phyloP scores from a whole-genome alignment of 148 eudicot species.

The Camellia sinensis region DNA sequence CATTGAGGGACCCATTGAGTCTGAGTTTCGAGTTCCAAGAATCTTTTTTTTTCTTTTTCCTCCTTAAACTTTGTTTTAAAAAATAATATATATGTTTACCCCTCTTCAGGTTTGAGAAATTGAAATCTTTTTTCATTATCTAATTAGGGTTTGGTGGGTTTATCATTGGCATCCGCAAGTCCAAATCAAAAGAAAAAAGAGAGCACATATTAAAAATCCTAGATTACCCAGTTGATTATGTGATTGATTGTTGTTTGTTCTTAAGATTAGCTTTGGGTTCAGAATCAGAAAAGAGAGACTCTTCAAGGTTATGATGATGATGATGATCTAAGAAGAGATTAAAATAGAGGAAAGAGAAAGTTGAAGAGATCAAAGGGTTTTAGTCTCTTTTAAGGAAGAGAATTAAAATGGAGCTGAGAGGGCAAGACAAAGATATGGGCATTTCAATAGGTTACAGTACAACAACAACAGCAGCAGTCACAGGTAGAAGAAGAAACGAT shows the following conservation, averaged over 20 bases:
- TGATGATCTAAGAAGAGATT: neutral
- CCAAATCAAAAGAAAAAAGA: slow-evolving; percentile 12
- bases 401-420: slow-evolving; percentile 28
- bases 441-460: slow-evolving; percentile 17
- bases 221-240: neutral
- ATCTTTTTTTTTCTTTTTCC: neutral
- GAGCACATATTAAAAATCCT: neutral
- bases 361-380: neutral
- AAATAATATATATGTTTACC: too few relatives aligned
- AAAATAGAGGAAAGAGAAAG: neutral
- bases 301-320: neutral
- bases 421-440: slow-evolving; percentile 18
- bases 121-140: too few relatives aligned
- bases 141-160: slow-evolving; percentile 17
- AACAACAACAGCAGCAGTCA: slow-evolving; percentile 10
- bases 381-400: neutral
- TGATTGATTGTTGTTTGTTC: neutral
- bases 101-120: too few relatives aligned
- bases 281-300: neutral
- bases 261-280: neutral
- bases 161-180: slow-evolving; percentile 9
- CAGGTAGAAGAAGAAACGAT: too few relatives aligned
- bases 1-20: slow-evolving; percentile 6
- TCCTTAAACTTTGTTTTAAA: too few relatives aligned
- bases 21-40: slow-evolving; percentile 1